phyloP scores from a whole-genome alignment of 2,329 filamentous ascomycete genomes.

The Capronia coronata region DNA sequence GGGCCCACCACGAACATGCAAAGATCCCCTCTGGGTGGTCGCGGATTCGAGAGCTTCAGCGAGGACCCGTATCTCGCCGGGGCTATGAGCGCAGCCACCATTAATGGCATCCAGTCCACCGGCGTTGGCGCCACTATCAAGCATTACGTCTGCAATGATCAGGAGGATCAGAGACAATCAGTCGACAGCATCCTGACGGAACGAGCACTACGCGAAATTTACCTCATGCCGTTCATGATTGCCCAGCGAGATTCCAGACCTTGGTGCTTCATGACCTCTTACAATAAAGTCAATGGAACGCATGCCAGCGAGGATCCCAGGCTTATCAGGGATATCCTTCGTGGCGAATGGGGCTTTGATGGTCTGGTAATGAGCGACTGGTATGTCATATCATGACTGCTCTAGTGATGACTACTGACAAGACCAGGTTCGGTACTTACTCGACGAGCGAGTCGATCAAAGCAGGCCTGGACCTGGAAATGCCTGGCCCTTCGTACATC shows the following conservation, averaged over 20 bases:
- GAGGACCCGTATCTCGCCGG: conserved; percentile 75
- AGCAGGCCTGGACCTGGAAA: conserved; percentile 44
- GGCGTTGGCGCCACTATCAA: conserved; percentile 73
- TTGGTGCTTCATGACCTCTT: conserved; percentile 54
- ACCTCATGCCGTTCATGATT: conserved; percentile 58
- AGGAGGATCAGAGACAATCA: conserved; percentile 41
- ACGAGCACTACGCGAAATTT: conserved; percentile 56
- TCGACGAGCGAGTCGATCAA: conserved; percentile 41
- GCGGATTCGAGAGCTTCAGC: conserved; percentile 81
- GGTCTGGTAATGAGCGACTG: conserved; percentile 45
- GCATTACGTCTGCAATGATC: conserved; percentile 48
- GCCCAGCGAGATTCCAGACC: conserved; percentile 51
- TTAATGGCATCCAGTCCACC: conserved; percentile 65
- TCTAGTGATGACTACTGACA: neutral
- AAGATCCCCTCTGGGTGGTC: conserved; percentile 71
- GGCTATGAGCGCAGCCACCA: conserved; percentile 64
- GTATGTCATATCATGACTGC: conserved; percentile 30
- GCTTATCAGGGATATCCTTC: conserved; percentile 40
- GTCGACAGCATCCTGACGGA: conserved; percentile 42
- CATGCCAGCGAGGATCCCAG: conserved; percentile 40
- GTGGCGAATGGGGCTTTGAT: conserved; percentile 44
- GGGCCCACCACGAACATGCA: conserved; percentile 78
- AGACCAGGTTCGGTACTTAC: conserved; percentile 41
- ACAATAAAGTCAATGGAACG: conserved; percentile 51
- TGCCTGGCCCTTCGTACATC: conserved; percentile 43